Conservation (phyloP, 345 rosid species). For the Gossypium arboreum region DNA sequence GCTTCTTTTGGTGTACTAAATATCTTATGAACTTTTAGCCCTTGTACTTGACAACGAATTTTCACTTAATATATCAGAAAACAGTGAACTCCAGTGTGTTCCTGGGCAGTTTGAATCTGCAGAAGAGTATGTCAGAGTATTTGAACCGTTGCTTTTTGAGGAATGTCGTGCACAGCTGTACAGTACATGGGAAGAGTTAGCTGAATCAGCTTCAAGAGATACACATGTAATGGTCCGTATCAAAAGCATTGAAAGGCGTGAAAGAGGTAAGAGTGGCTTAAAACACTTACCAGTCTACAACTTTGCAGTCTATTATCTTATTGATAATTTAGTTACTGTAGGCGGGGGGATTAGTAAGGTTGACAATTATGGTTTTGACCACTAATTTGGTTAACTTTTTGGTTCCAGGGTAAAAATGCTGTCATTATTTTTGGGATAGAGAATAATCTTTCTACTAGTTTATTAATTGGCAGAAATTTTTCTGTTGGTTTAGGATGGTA, state of each 20-base stretch:
- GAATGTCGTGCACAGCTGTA: conserved; percentile 97
- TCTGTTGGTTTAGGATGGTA: conserved; percentile 72
- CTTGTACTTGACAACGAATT: neutral
- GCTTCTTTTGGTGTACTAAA: neutral
- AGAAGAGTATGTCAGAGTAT: conserved; percentile 87
- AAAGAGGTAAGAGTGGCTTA: conserved; percentile 63
- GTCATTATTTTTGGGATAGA: neutral
- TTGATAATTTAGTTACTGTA: neutral
- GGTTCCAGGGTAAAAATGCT: neutral
- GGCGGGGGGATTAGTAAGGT: neutral
- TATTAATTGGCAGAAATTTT: conserved; percentile 20
- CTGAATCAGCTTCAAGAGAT: conserved; percentile 61
- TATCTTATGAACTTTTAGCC: neutral
- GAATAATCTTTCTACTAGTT: neutral
- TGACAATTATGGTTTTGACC: neutral
- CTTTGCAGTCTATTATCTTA: neutral
- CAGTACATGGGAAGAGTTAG: conserved; percentile 87
- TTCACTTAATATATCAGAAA: conserved; percentile 48
- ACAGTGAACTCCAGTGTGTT: conserved; percentile 80
- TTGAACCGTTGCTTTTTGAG: conserved; percentile 98
- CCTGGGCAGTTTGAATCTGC: conserved; percentile 87
- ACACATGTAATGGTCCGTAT: conserved; percentile 69
- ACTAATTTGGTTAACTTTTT: neutral
- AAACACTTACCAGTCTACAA: neutral
- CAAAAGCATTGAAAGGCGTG: conserved; percentile 79